These are phyloP conservation scores for Aphanomyces stellatus DNA, from an alignment of 352 stramenopile species.

Conservation along the genomic window DNA sequence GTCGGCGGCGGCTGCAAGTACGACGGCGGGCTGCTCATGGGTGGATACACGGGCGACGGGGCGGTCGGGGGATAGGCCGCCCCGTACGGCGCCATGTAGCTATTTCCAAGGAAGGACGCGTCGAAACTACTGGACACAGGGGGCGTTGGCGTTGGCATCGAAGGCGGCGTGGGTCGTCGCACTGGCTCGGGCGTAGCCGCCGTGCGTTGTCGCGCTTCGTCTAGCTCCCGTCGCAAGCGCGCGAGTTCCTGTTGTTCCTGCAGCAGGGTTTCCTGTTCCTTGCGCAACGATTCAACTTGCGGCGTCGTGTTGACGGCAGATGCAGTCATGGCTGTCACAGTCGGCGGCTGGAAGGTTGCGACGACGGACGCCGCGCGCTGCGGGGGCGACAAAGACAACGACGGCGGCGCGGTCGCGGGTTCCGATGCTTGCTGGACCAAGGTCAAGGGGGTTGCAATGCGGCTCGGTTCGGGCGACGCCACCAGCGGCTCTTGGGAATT, in stretches of 20 bases:
- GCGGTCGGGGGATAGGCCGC: background rate
- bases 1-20: background rate
- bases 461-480: background rate
- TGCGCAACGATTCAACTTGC: background rate
- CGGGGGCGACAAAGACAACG: background rate
- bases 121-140: background rate
- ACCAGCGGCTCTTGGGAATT: background rate
- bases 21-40: background rate
- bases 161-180: background rate
- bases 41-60: background rate
- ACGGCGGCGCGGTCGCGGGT: background rate
- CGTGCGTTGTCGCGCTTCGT: slow-evolving; percentile 49
- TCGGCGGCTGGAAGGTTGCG: background rate
- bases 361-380: background rate
- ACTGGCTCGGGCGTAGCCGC: slow-evolving; percentile 1
- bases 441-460: background rate
- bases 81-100: background rate
- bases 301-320: background rate
- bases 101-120: background rate
- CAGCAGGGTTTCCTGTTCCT: slow-evolving; percentile 48
- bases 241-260: slow-evolving; percentile 65
- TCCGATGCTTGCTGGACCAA: background rate
- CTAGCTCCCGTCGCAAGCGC: slow-evolving; percentile 42
- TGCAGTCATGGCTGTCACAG: background rate
- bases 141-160: background rate